Base-by-base conservation (phyloP, 768 basidiomycete species). In the Suillus paluster region DNA sequence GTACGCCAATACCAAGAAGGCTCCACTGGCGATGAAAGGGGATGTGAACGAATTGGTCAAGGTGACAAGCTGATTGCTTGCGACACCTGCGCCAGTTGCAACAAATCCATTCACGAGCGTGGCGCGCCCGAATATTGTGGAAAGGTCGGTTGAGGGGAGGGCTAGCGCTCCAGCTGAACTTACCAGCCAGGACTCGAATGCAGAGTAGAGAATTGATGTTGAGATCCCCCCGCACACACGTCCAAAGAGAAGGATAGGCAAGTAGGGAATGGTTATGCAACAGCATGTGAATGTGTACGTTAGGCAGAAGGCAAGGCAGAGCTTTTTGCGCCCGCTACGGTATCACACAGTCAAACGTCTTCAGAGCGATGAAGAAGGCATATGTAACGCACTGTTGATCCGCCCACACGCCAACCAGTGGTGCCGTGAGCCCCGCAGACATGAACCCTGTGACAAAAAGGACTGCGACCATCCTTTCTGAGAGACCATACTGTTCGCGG, bases 401-500 rank as follows among this genome's bases (percentile, higher is more conserved):
- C 9, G 90, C 91, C 90, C 88, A 91, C 11, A 84, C 85, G 10
- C 91, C 91, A 0, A 92, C 83, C 4, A 90, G 68, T 4, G 91
- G 91, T 2, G 89, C 89, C 4, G 85, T 80, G 5, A 91, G 55
- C 3, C 87, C 91, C 3, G 88, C 91, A 15, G 88, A 86, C 45
- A 88, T 66, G 70, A 91, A 92, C 2, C 91, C 91, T 0, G 87
- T 88, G n/a, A 92, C 88, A 67, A 92, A 92, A 55, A 92, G 78
- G 38, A 88, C 68, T 2, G 90, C 89, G 6, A 92, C 88, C 25
- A 84, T 71, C 38, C 86, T 75, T 70, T 90, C 89, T 0, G 87
- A 77, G 68, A 87, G 85, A 11, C 68, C 73, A 63, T 90, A 89
- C 67, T 91, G 87, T 46, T 90, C 88, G 50, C 80, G 79, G 70